These are phyloP conservation scores for Pneumocystis carinii DNA, from an alignment of 1,139 yeast species.

Conservation along the genomic window DNA sequence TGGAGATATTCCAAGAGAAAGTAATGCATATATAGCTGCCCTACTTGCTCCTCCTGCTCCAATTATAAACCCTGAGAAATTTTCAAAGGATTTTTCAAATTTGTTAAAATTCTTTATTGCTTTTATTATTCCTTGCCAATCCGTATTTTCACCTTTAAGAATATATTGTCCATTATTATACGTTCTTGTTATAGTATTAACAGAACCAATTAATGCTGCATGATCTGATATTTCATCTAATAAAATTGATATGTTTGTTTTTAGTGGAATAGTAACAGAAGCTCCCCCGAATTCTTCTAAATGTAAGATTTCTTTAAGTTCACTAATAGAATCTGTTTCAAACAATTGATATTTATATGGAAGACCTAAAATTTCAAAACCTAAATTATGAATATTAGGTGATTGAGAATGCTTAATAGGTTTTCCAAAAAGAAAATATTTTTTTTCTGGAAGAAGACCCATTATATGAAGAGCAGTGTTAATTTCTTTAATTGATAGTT, in stretches of 20 bases:
- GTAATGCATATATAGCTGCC: constrained; percentile 83
- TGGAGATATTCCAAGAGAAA: constrained; percentile 57
- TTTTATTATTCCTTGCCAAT: constrained; percentile 77
- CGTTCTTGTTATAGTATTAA: constrained; percentile 62
- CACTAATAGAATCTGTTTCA: constrained; percentile 29
- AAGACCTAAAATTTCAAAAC: constrained; percentile 53
- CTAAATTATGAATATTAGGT: constrained; percentile 70
- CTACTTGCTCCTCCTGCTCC: constrained; percentile 98
- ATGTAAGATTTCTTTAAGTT: constrained; percentile 14
- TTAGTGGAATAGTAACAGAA: constrained; percentile 18
- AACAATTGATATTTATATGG: constrained; percentile 58
- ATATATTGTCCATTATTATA: constrained; percentile 12
- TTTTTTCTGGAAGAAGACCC: constrained; percentile 41
- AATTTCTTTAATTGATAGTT: constrained; percentile 40
- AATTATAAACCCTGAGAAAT: constrained; percentile 50
- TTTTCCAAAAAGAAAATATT: constrained; percentile 63
- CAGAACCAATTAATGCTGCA: constrained; percentile 75
- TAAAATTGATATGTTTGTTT: constrained; percentile 14
- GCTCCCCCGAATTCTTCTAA: constrained; percentile 17
- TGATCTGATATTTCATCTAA: constrained; percentile 37
- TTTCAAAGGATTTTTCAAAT: constrained; percentile 17
- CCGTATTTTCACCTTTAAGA: constrained; percentile 79
- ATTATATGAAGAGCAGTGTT: constrained; percentile 39
- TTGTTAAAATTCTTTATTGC: constrained; percentile 35
- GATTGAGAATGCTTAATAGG: constrained; percentile 82